A percentile compares a stretch with the other conserved stretches of the same genome.
Conservation (phyloP, 1,139 yeast genomes). For the Diutina pseudorugosa region DNA sequence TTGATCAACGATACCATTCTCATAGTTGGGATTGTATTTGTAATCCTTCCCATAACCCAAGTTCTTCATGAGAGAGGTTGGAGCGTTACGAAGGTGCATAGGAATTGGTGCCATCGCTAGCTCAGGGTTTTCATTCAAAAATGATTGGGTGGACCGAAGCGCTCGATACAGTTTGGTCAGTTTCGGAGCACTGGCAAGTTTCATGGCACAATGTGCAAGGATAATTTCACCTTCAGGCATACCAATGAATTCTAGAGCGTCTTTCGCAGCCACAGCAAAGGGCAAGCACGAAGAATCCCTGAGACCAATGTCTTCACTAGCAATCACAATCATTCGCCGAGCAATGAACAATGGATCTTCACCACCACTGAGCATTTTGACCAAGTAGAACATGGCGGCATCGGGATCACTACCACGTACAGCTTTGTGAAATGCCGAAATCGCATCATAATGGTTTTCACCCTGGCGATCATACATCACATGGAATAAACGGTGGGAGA, state of each 20-base stretch:
- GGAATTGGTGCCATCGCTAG: constrained; percentile 58
- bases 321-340: constrained; percentile 83
- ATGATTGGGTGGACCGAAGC: constrained; percentile 49
- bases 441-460: constrained; percentile 88
- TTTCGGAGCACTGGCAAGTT: constrained; percentile 75
- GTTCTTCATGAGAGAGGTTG: constrained; percentile 80
- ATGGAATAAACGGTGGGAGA: constrained; percentile 31
- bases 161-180: constrained; percentile 79
- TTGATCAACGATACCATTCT: constrained; percentile 64
- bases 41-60: constrained; percentile 77
- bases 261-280: constrained; percentile 74
- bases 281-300: constrained; percentile 79
- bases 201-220: constrained; percentile 84
- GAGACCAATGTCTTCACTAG: constrained; percentile 82
- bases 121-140: constrained; percentile 49
- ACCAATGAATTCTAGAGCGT: constrained; percentile 86
- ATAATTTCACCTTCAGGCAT: constrained; percentile 92
- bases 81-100: constrained; percentile 82
- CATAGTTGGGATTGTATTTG: constrained; percentile 75
- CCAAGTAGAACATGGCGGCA: constrained; percentile 80
- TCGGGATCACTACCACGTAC: constrained; percentile 81
- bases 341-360: constrained; percentile 92
- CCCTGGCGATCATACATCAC: constrained; percentile 77
- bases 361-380: constrained; percentile 81
- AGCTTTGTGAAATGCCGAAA: constrained; percentile 88